Base-by-base conservation (phyloP, 2,329 filamentous ascomycete species). In the Mariannaea elegans region DNA sequence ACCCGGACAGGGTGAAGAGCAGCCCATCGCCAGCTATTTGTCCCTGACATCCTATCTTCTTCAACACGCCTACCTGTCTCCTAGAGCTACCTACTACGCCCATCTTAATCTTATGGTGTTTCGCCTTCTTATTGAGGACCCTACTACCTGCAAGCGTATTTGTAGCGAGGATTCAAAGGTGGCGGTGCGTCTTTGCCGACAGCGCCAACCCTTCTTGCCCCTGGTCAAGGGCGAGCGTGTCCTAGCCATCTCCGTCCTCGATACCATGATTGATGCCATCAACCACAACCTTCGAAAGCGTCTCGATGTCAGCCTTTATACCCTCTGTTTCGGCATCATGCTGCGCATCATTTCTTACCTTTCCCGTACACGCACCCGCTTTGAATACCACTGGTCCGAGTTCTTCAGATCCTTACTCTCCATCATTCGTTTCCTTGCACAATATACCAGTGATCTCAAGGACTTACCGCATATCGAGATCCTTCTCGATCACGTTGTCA, bases 341-440 rank as follows among this genome's bases (percentile, higher is more conserved):
- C 83, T 96, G 54, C 90, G 94, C 41, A 82, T 96, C 50, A 84
- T 98, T 34, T 93, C 93, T 7, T 92, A 94, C 73, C 85, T 98
- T 36, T 92, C 92, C 42, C 89, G 91, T 65, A 91, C 90, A 47
- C 89, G 93, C 69, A 93, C 90, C 29, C 90, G 95, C 31, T 82
- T 98, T 16, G 77, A 83, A 14, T 97, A 97, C 74, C 95, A 99
- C 78, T 99, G 95, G 95, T 89, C 93, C 1, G 94, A 98, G 71
- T 85, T 99, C 24, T 99, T 97, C 87, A 89, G 94, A 49, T 92
- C 92, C 2, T 82, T 99, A 3, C 84, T 98, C 10, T 90, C 92
- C 5, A 88, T 99, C 19, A 88, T 97, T 65, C 90, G 93, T 41
- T 99, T 99, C 79, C 82, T 98, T 42, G 93, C 91, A 2, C 94